Percentiles rank a stretch among this genome's conserved stretches.
Conservation (phyloP, 2,329 filamentous ascomycete species). For the Simplicillium aogashimaense region DNA sequence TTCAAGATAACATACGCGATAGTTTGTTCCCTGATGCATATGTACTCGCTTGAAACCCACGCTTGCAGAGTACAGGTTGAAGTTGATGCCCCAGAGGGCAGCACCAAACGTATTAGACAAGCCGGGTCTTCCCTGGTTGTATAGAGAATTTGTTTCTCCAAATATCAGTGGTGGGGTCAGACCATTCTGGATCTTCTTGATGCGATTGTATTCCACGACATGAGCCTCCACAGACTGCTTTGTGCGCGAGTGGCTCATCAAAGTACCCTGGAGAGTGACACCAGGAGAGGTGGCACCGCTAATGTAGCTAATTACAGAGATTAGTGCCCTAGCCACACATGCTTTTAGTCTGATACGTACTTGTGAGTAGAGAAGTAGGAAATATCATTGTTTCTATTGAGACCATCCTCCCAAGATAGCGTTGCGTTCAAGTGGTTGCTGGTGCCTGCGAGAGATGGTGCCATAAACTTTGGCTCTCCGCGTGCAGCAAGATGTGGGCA, state of each 20-base stretch:
- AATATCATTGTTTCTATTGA: constrained; percentile 38
- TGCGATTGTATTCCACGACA: constrained; percentile 31
- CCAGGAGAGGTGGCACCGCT: constrained; percentile 47
- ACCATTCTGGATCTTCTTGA: constrained; percentile 17
- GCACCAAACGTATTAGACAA: constrained; percentile 56
- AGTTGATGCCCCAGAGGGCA: constrained; percentile 56
- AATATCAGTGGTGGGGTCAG: constrained; percentile 40
- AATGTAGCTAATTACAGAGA: constrained; percentile 42
- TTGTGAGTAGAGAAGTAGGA: constrained; percentile 49
- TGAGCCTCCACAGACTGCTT: constrained; percentile 36
- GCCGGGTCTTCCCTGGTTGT: constrained; percentile 50
- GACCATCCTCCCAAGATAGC: constrained; percentile 39
- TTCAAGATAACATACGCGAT: constrained; percentile 26
- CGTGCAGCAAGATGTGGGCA: constrained; percentile 37
- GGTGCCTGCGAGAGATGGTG: constrained; percentile 47
- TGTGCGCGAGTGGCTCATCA: constrained; percentile 53
- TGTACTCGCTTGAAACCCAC: constrained; percentile 47
- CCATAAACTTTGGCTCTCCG: constrained; percentile 26
- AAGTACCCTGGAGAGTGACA: constrained; percentile 49
- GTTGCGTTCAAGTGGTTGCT: constrained; percentile 39
- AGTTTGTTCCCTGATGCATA: constrained; percentile 56
- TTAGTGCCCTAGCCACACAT: constrained; percentile 1
- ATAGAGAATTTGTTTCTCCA: constrained; percentile 53
- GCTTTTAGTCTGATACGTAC: constrained; percentile 22
- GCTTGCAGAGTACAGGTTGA: constrained; percentile 46